Conservation (phyloP, 2,329 filamentous ascomycete genomes). For the Beauveria sp. region DNA sequence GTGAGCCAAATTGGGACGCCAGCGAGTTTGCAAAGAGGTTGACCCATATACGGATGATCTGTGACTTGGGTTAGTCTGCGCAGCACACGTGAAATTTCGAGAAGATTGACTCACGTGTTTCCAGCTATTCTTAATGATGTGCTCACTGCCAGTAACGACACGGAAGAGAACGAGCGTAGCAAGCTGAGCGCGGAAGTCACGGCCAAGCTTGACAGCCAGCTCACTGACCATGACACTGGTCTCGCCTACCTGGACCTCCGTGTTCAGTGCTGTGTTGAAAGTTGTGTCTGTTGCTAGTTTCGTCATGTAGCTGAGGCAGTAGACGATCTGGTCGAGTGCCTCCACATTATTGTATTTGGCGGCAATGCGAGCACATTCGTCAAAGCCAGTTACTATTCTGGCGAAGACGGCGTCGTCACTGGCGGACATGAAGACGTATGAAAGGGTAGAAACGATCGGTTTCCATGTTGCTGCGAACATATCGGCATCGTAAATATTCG, state of each 20-base stretch:
- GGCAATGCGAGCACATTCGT: conserved; percentile 91
- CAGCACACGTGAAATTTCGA: not conserved
- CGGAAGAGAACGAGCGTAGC: conserved; percentile 94
- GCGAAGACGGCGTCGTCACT: conserved; percentile 94
- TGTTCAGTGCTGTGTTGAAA: conserved; percentile 83
- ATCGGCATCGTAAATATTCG: conserved; percentile 92
- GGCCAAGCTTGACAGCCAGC: conserved; percentile 88
- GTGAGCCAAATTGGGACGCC: conserved; percentile 69
- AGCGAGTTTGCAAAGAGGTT: conserved; percentile 96
- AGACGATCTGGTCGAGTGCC: conserved; percentile 86
- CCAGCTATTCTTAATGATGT: conserved; percentile 69
- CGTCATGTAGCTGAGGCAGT: conserved; percentile 83
- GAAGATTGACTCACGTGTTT: conserved; percentile 54
- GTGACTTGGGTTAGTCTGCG: conserved; percentile 28
- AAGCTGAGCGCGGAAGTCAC: conserved; percentile 87
- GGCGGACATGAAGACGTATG: conserved; percentile 98
- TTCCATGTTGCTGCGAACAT: conserved; percentile 97
- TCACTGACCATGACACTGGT: conserved; percentile 98
- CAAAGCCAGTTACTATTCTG: conserved; percentile 86
- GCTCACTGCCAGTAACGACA: conserved; percentile 79
- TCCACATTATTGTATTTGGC: conserved; percentile 76
- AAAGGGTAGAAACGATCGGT: conserved; percentile 86
- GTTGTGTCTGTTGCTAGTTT: conserved; percentile 69
- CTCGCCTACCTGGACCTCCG: conserved; percentile 85
- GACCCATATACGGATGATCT: conserved; percentile 86